Evolutionary conservation across 805 yeast species (phyloP).

Genomic region (Ogataea pini): DNA sequence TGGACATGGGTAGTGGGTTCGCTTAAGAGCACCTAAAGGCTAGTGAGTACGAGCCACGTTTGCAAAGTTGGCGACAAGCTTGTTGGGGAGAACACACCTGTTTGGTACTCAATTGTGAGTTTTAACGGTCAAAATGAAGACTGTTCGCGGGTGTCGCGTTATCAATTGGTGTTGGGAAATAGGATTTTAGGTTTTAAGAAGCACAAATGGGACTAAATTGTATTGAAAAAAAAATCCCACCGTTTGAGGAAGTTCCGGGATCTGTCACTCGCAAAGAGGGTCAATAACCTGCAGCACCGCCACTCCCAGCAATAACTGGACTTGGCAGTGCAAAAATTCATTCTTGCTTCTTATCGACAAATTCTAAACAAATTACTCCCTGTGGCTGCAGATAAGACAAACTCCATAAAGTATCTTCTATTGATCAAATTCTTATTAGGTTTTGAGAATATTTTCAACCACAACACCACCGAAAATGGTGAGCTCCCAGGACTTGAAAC

Average conservation of each 20-base stretch:
- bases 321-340: not conserved
- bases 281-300: not conserved
- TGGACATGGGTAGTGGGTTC: slow-evolving; percentile 1
- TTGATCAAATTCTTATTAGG: too few relatives aligned
- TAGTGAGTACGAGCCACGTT: not conserved
- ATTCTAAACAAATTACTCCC: not conserved
- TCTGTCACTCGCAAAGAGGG: not conserved
- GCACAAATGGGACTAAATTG: not conserved
- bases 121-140: not conserved
- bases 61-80: not conserved
- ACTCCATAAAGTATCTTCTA: not conserved
- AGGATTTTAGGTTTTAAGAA: not conserved
- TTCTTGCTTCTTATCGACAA: not conserved
- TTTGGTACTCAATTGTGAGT: not conserved
- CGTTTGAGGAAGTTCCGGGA: too few relatives aligned
- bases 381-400: not conserved
- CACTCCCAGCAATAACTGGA: too few relatives aligned
- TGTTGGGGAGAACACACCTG: not conserved
- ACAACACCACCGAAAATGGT: not conserved
- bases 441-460: too few relatives aligned
- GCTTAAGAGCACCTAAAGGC: not conserved
- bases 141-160: not conserved
- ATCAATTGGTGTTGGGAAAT: too few relatives aligned
- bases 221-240: not conserved
- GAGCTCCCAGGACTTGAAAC: not conserved